Percentiles rank a stretch among this genome's conserved stretches.
Evolutionary conservation across 352 stramenopile genomes (phyloP).

Genomic region (Pythium inflatum): DNA sequence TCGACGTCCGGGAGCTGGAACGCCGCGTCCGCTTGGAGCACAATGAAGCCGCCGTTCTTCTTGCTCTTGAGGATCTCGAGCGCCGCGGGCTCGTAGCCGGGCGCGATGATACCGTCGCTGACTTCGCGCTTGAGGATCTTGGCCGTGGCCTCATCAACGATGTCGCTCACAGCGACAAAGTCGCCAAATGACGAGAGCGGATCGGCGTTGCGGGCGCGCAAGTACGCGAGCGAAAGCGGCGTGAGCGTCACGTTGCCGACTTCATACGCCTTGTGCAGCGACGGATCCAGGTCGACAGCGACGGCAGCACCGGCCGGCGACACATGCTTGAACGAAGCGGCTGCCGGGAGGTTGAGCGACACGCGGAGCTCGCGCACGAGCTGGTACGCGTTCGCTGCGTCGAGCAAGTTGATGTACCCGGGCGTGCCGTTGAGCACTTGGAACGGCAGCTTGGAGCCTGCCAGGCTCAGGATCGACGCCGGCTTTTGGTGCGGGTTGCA

Average conservation of each 20-base stretch:
- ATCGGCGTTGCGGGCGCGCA: conserved; percentile 98
- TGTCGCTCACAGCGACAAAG: conserved; percentile 97
- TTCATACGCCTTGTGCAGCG: conserved; percentile 96
- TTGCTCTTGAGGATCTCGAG: conserved; percentile 98
- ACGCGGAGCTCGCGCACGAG: conserved; percentile 96
- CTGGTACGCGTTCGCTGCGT: conserved; percentile 99
- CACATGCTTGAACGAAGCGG: conserved; percentile 99
- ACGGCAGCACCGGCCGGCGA: conserved; percentile 96
- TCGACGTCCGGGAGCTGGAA: conserved; percentile 95
- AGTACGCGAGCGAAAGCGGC: conserved; percentile 96
- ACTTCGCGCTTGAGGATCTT: conserved; percentile 99
- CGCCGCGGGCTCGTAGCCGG: conserved; percentile 97
- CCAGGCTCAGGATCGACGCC: conserved; percentile 77
- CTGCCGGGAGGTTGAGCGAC: conserved; percentile 93
- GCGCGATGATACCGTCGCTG: conserved; percentile 98
- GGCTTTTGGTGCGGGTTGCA: conserved; percentile 99
- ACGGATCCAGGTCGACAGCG: conserved; percentile 94
- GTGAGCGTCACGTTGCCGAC: conserved; percentile 92
- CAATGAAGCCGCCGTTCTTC: conserved; percentile 99
- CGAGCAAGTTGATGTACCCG: conserved; percentile 99
- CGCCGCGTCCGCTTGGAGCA: conserved; percentile 94
- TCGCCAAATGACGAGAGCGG: conserved; percentile 99
- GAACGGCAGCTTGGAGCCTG: conserved; percentile 83
- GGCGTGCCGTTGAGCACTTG: conserved; percentile 92
- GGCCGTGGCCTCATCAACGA: conserved; percentile 98